Evolutionary conservation across 129 eudicot species (phyloP).

Genomic region (Centrapalus pauciflorus): DNA sequence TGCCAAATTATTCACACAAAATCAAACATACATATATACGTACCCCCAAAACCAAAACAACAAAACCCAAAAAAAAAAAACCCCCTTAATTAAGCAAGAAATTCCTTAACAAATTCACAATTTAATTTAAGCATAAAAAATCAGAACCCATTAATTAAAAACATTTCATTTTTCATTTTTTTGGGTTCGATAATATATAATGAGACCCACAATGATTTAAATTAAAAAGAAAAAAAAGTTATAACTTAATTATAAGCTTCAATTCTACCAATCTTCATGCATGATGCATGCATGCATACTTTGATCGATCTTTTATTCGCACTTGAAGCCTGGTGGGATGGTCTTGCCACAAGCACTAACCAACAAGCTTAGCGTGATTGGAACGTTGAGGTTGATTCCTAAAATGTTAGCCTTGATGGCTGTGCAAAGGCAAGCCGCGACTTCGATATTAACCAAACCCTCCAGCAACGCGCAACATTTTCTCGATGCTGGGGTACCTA

Average conservation of each 20-base stretch:
- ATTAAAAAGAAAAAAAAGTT: constrained; percentile 8
- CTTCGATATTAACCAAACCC: constrained; percentile 66
- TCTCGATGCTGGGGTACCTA: constrained; percentile 51
- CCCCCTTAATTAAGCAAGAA: constrained; percentile 15
- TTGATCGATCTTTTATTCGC: constrained; percentile 19
- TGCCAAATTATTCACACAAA: constrained; percentile 28
- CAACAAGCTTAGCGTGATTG: constrained; percentile 51
- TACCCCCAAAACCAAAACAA: background rate
- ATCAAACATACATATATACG: constrained; percentile 21
- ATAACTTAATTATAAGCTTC: constrained; percentile 5
- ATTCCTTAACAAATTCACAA: constrained; percentile 18
- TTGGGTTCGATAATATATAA: background rate
- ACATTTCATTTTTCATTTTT: constrained; percentile 12
- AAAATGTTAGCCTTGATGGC: constrained; percentile 65
- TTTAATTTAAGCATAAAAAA: constrained; percentile 8
- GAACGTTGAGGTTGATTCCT: constrained; percentile 62
- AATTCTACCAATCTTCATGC: too few species aligned
- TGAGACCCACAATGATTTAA: background rate
- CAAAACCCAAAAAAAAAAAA: background rate
- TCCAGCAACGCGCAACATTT: constrained; percentile 53
- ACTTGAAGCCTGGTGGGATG: constrained; percentile 58
- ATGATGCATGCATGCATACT: too few species aligned
- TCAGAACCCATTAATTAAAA: background rate
- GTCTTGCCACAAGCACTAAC: constrained; percentile 53
- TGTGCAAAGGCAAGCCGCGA: constrained; percentile 68